phyloP scores from a whole-genome alignment of 768 basidiomycete genomes.

The Mycena pura region DNA sequence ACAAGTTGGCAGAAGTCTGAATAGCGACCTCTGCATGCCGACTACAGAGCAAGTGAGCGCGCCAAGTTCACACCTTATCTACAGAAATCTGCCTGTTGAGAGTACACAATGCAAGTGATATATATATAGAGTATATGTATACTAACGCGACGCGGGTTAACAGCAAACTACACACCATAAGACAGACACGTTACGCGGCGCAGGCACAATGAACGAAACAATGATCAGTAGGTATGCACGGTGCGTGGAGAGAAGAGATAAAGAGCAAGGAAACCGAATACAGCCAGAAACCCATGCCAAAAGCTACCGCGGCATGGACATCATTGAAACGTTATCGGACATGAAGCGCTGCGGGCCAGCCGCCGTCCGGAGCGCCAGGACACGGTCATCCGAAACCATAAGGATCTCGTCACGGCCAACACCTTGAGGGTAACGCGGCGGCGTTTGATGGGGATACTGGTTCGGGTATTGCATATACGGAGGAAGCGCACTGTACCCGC shows the following conservation, averaged over 20 bases:
- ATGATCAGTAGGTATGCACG: slow-evolving; percentile 8
- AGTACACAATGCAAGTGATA: slow-evolving; percentile 14
- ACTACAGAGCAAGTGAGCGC: too few relatives aligned
- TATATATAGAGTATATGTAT: slow-evolving; percentile 17
- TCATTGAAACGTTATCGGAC: slow-evolving; percentile 53
- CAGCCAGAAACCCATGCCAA: slow-evolving; percentile 4
- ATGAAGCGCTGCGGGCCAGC: slow-evolving; percentile 45
- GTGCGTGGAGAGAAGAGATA: background rate
- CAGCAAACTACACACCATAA: background rate
- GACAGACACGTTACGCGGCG: background rate
- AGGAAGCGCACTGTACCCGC: slow-evolving; percentile 35
- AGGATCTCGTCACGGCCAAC: slow-evolving; percentile 83
- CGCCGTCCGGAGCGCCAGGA: slow-evolving; percentile 70
- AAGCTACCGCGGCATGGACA: slow-evolving; percentile 45
- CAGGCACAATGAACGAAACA: background rate
- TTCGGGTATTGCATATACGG: slow-evolving; percentile 46
- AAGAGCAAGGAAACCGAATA: slow-evolving; percentile 10
- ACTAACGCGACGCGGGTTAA: slow-evolving; percentile 4
- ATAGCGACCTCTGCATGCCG: too few relatives aligned
- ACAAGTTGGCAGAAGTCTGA: too few relatives aligned
- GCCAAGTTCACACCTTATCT: too few relatives aligned
- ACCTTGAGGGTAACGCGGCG: slow-evolving; percentile 46
- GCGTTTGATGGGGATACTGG: slow-evolving; percentile 40
- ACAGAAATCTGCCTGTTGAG: too few relatives aligned
- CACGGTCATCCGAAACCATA: slow-evolving; percentile 88